These are phyloP conservation scores for Yarrowia sp. DNA, from an alignment of 805 yeast species.

Conservation along the genomic window DNA sequence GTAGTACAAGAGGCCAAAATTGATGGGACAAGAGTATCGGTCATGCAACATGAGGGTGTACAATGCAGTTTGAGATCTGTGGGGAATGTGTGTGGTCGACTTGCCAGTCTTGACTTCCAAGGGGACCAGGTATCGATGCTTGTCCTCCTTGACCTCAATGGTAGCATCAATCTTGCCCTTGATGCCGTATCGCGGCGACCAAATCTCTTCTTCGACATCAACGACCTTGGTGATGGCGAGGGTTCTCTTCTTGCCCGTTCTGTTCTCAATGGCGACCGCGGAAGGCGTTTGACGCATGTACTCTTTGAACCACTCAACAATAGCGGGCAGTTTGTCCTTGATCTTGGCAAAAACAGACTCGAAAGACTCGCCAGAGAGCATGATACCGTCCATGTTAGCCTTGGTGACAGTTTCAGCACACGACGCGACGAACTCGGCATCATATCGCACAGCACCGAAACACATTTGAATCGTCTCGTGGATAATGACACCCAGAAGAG, in stretches of 20 bases:
- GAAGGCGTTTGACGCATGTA: constrained; percentile 35
- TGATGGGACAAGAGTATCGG: constrained; percentile 66
- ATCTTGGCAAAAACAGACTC: constrained; percentile 55
- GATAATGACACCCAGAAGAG: constrained; percentile 77
- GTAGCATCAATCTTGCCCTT: constrained; percentile 91
- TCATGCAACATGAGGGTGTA: constrained; percentile 79
- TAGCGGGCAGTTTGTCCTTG: constrained; percentile 33
- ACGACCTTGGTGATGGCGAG: constrained; percentile 62
- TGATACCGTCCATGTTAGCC: neutral
- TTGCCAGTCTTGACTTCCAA: constrained; percentile 89
- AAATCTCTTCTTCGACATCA: constrained; percentile 85
- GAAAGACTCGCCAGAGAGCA: constrained; percentile 51
- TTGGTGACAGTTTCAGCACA: constrained; percentile 46
- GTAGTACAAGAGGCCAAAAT: constrained; percentile 68
- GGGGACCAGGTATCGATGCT: constrained; percentile 54
- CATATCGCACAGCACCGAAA: constrained; percentile 43
- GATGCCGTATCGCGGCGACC: constrained; percentile 89
- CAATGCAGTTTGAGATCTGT: constrained; percentile 81
- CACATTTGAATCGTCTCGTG: constrained; percentile 73
- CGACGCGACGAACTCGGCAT: constrained; percentile 42
- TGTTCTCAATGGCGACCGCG: constrained; percentile 30
- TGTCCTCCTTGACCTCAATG: constrained; percentile 55
- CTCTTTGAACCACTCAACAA: constrained; percentile 35
- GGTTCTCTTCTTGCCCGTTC: constrained; percentile 39
- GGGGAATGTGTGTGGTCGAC: constrained; percentile 53